Evolutionary conservation across 768 basidiomycete genomes (phyloP).

Genomic region (Agrocybe pediades): DNA sequence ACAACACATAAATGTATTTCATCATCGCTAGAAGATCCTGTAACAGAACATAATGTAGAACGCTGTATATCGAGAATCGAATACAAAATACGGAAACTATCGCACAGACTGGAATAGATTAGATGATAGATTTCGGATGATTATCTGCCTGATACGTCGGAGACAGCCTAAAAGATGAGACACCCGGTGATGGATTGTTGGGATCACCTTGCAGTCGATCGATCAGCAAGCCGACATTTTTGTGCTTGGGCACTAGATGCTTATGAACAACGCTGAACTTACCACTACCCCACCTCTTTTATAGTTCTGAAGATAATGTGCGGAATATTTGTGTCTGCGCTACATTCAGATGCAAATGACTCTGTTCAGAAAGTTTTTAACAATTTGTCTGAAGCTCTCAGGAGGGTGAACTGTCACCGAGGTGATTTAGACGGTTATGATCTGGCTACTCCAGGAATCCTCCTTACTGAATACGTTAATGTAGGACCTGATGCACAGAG

Average conservation of each 20-base stretch:
- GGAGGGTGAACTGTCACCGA: slow-evolving; percentile 54
- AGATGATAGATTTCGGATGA: neutral
- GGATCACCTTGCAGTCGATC: neutral
- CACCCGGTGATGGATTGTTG: no score
- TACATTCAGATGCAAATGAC: slow-evolving; percentile 14
- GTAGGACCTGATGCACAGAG: slow-evolving; percentile 70
- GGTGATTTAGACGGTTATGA: slow-evolving; percentile 40
- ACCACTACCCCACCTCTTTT: neutral
- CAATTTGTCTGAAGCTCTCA: slow-evolving; percentile 26
- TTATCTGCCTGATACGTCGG: slow-evolving; percentile 1
- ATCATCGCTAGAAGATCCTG: neutral
- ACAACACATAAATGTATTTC: slow-evolving; percentile 51
- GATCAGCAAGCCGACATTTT: neutral
- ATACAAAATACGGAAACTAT: neutral
- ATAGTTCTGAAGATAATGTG: slow-evolving; percentile 50
- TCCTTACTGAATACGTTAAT: slow-evolving; percentile 1
- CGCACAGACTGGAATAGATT: neutral
- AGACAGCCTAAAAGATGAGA: no score
- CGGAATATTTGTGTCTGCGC: slow-evolving; percentile 62
- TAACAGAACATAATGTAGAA: slow-evolving; percentile 16
- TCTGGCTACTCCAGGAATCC: neutral
- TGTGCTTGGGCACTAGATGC: neutral
- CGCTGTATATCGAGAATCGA: slow-evolving; percentile 8
- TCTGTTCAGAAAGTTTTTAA: slow-evolving; percentile 8
- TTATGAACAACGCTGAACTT: neutral